phyloP scores from a whole-genome alignment of 2,329 filamentous ascomycete genomes.

The Colletotrichum filicis region DNA sequence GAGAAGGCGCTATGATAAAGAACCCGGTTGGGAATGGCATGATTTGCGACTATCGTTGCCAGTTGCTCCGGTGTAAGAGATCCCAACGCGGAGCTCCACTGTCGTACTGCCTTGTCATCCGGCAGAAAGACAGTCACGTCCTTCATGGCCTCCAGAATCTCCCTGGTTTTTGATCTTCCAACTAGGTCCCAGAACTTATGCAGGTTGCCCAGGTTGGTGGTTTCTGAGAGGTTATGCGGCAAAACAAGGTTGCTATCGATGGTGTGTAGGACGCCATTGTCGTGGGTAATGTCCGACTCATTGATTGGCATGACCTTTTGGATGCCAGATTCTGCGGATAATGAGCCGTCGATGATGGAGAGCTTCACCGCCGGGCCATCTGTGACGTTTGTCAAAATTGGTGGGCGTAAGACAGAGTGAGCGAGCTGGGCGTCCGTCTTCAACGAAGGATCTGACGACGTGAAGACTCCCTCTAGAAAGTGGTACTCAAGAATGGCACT shows the following conservation, averaged over 20 bases:
- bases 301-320: conserved; percentile 6
- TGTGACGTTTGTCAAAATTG: not conserved
- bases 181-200: not conserved
- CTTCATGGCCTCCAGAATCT: not conserved
- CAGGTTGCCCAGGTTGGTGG: not conserved
- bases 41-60: not conserved
- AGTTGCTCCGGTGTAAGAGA: not conserved
- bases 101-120: not conserved
- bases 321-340: not conserved
- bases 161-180: not conserved
- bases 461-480: not conserved
- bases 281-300: not conserved
- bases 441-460: not conserved
- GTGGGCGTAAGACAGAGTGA: not conserved
- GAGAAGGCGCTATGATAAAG: not conserved
- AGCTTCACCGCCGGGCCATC: conserved; percentile 4
- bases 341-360: not conserved
- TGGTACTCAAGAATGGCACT: not conserved
- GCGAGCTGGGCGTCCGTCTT: not conserved
- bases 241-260: conserved; percentile 3
- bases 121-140: conserved; percentile 3
- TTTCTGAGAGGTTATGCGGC: conserved; percentile 12
- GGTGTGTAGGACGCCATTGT: not conserved
- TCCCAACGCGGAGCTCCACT: not conserved
- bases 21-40: not conserved